These are phyloP conservation scores for Boechera divaricarpa DNA, from an alignment of 345 rosid genomes.

Conservation along the genomic window DNA sequence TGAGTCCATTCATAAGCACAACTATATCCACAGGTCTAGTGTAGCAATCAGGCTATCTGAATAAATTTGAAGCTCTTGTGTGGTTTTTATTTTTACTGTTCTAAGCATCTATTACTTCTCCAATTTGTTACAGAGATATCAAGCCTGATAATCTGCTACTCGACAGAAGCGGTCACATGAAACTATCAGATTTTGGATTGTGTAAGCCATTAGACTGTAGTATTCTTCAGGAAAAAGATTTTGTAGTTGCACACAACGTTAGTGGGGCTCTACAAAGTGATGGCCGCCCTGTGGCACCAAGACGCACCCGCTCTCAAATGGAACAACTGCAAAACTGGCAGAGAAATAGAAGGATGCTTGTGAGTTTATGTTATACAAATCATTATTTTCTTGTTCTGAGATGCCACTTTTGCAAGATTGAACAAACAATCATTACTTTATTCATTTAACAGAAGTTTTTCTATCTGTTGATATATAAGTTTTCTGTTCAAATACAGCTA, in stretches of 20 bases:
- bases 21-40: conserved; percentile 92
- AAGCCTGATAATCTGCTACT: conserved; percentile 98
- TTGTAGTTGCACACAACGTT: conserved; percentile 59
- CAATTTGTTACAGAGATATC: conserved; percentile 72
- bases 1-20: conserved; percentile 96
- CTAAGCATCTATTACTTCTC: conserved; percentile 1
- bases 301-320: conserved; percentile 86
- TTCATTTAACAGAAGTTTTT: background rate
- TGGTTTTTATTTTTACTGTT: conserved; percentile 8
- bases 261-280: conserved; percentile 81
- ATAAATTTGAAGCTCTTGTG: background rate
- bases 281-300: conserved; percentile 79
- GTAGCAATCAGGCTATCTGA: conserved; percentile 19
- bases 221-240: conserved; percentile 92
- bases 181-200: conserved; percentile 94
- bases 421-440: background rate
- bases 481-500: background rate
- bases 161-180: conserved; percentile 94
- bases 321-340: conserved; percentile 96
- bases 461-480: background rate
- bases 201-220: conserved; percentile 98
- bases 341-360: conserved; percentile 95
- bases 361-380: conserved; percentile 46
- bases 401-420: background rate
- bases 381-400: background rate